phyloP scores from a whole-genome alignment of 495 filamentous ascomycete species.

The Talaromyces wortmannii region DNA sequence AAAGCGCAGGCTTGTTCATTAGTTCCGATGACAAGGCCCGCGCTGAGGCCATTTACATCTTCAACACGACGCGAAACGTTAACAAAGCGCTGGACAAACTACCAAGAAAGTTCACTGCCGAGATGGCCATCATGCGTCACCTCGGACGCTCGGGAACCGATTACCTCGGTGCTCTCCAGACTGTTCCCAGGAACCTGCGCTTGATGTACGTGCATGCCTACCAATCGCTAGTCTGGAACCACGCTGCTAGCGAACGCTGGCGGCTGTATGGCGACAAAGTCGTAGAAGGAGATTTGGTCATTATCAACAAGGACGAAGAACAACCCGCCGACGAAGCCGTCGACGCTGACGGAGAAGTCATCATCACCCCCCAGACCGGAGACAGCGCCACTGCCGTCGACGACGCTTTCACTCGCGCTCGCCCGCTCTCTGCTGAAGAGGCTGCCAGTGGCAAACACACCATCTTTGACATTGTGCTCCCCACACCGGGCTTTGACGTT shows the following conservation, averaged over 20 bases:
- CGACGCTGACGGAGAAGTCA: slow-evolving; percentile 64
- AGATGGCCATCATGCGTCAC: slow-evolving; percentile 68
- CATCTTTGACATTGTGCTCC: slow-evolving; percentile 89
- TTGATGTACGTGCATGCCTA: slow-evolving; percentile 97
- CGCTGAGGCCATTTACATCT: slow-evolving; percentile 67
- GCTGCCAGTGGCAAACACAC: slow-evolving; percentile 69
- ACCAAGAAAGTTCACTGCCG: slow-evolving; percentile 78
- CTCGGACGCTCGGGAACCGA: slow-evolving; percentile 52
- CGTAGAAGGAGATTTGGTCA: slow-evolving; percentile 79
- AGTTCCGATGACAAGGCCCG: slow-evolving; percentile 68
- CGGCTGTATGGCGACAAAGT: slow-evolving; percentile 60
- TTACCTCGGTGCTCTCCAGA: slow-evolving; percentile 69
- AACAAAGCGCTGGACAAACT: slow-evolving; percentile 55
- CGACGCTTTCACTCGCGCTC: slow-evolving; percentile 65
- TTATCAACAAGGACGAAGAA: slow-evolving; percentile 51
- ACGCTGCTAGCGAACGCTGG: slow-evolving; percentile 72
- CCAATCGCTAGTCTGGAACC: slow-evolving; percentile 91
- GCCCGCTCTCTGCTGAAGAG: slow-evolving; percentile 67
- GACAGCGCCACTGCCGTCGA: slow-evolving; percentile 49
- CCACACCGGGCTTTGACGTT: slow-evolving; percentile 87
- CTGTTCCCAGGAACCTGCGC: slow-evolving; percentile 69
- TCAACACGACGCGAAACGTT: slow-evolving; percentile 49
- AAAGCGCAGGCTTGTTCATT: slow-evolving; percentile 24
- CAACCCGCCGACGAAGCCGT: slow-evolving; percentile 35
- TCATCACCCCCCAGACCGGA: slow-evolving; percentile 50